These are phyloP conservation scores for Xerocomus potaroensis DNA, from an alignment of 768 basidiomycete species.

Conservation along the genomic window DNA sequence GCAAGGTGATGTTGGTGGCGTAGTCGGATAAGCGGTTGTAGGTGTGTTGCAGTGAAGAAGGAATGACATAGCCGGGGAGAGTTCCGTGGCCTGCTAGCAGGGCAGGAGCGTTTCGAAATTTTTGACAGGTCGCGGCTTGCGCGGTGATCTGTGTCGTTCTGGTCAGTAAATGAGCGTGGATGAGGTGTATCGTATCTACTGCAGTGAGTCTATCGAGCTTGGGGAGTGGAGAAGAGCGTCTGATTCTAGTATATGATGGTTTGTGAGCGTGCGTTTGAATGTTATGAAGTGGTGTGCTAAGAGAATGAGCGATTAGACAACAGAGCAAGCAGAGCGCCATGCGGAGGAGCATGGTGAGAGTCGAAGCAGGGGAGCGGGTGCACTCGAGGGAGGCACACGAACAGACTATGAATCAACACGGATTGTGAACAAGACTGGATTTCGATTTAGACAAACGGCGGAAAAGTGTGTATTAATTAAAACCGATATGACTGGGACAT, in stretches of 20 bases:
- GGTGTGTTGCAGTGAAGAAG: constrained; percentile 8
- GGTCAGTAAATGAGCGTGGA: background rate
- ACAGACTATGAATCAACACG: constrained; percentile 1
- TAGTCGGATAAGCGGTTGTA: constrained; percentile 21
- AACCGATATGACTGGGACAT: background rate
- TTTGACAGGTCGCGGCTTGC: constrained; percentile 9
- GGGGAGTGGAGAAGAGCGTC: background rate
- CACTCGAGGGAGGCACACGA: background rate
- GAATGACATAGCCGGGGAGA: constrained; percentile 6
- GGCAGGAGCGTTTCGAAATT: constrained; percentile 17
- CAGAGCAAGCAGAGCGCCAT: constrained; percentile 6
- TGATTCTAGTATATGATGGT: background rate
- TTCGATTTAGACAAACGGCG: constrained; percentile 1
- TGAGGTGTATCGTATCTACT: constrained; percentile 4
- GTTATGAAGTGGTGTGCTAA: constrained; percentile 13
- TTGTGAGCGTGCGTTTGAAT: too few species aligned
- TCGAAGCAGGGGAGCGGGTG: too few species aligned
- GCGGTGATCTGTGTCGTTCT: constrained; percentile 9
- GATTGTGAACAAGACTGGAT: constrained; percentile 12
- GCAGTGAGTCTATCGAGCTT: constrained; percentile 1
- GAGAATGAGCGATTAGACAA: background rate
- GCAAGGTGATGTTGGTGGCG: constrained; percentile 8
- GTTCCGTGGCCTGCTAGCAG: constrained; percentile 9
- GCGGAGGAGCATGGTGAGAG: constrained; percentile 10
- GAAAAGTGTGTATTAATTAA: constrained; percentile 23